Evolutionary conservation across 106 monocot species (phyloP).

Genomic region (Allium fistulosum): DNA sequence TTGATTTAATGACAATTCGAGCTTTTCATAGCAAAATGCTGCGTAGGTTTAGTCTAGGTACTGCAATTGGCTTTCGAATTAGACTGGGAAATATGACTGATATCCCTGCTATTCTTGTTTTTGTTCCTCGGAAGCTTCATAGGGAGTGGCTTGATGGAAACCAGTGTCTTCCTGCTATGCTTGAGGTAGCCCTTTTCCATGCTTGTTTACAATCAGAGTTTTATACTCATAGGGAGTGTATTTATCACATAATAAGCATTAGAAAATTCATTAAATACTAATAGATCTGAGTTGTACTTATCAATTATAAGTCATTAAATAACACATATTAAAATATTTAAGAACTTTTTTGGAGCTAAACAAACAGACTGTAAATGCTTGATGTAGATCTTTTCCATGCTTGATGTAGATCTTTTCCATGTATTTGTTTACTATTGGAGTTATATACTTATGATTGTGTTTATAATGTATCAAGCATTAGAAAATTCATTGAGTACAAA

Average conservation of each 20-base stretch:
- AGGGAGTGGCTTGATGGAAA: conserved; percentile 73
- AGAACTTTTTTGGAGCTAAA: no score
- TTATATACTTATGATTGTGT: not conserved
- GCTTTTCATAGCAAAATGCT: conserved; percentile 98
- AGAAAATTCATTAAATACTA: not conserved
- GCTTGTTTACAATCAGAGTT: not conserved
- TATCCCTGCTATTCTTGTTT: conserved; percentile 90
- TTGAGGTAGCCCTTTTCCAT: conserved; percentile 50
- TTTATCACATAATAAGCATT: not conserved
- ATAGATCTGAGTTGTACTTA: not conserved
- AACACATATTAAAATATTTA: no score
- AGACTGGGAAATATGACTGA: conserved; percentile 68
- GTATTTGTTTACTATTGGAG: not conserved
- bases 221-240: not conserved
- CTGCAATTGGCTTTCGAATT: conserved; percentile 92
- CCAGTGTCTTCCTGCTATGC: conserved; percentile 77
- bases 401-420: conserved; percentile 48
- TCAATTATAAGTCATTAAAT: no score
- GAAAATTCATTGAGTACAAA: not conserved
- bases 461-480: not conserved
- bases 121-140: conserved; percentile 95
- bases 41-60: conserved; percentile 82
- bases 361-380: conserved; percentile 20
- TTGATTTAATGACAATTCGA: conserved; percentile 98
- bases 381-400: conserved; percentile 56